phyloP scores from a whole-genome alignment of 345 rosid species.

The Ailanthus altissimus region DNA sequence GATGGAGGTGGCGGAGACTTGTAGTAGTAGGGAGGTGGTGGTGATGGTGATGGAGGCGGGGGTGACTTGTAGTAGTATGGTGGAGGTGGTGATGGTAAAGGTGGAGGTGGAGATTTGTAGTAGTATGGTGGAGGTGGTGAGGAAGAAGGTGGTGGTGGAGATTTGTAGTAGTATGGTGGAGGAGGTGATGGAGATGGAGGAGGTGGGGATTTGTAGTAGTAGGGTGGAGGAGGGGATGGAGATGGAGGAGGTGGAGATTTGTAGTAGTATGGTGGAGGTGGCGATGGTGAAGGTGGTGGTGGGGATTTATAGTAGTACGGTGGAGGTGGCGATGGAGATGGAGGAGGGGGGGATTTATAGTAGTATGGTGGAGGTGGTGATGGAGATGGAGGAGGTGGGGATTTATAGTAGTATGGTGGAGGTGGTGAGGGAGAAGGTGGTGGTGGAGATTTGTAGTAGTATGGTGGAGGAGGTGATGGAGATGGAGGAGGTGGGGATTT shows the following conservation, averaged over 20 bases:
- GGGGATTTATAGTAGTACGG: neutral
- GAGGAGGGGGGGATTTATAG: conserved; percentile 22
- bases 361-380: conserved; percentile 22
- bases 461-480: neutral
- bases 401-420: neutral
- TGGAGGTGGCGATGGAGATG: conserved; percentile 15
- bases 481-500: neutral
- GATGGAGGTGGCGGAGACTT: conserved; percentile 17
- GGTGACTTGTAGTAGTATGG: conserved; percentile 11
- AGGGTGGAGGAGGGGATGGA: neutral
- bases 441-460: neutral
- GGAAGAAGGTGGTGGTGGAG: neutral
- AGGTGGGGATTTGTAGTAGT: conserved; percentile 24
- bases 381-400: neutral
- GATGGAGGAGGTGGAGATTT: conserved; percentile 16
- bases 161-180: conserved; percentile 13
- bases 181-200: conserved; percentile 12
- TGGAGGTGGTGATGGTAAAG: accelerated
- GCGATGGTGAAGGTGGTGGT: no score
- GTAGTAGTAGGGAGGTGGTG: conserved; percentile 22
- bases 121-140: neutral
- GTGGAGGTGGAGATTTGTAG: conserved; percentile 3
- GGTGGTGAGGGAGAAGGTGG: accelerated
- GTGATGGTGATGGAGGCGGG: neutral
- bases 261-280: conserved; percentile 11